Evolutionary conservation across 2,329 filamentous ascomycete species (phyloP).

Genomic region (Capronia epimyces): DNA sequence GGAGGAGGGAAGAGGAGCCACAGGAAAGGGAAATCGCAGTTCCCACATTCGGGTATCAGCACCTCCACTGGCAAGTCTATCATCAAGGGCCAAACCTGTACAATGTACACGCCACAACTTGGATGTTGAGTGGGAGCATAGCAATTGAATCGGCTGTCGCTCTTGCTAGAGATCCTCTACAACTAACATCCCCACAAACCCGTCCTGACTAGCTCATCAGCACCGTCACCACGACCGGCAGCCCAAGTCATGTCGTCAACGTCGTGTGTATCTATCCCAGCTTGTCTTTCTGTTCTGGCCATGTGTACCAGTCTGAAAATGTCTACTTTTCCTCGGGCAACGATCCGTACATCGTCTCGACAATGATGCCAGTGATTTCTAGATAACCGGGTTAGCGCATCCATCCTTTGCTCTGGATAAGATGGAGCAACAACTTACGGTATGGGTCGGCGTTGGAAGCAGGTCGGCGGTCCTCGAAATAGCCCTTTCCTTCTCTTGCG

Average conservation of each 20-base stretch:
- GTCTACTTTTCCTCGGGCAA: constrained; percentile 26
- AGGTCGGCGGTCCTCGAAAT: constrained; percentile 81
- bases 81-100: too few species aligned
- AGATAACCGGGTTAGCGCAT: background rate
- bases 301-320: background rate
- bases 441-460: constrained; percentile 86
- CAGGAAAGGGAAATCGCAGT: background rate
- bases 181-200: background rate
- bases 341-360: constrained; percentile 54
- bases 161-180: constrained; percentile 3
- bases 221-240: background rate
- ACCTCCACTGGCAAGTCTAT: too few species aligned
- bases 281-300: background rate
- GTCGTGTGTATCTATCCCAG: constrained; percentile 1
- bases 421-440: constrained; percentile 35
- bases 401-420: background rate
- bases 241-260: background rate
- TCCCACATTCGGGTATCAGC: too few species aligned
- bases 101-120: too few species aligned
- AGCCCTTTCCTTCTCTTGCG: constrained; percentile 83
- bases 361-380: constrained; percentile 67
- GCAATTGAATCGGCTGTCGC: constrained; percentile 4
- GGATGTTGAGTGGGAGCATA: background rate
- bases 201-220: background rate
- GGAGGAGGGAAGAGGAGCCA: background rate